Evolutionary conservation across 768 basidiomycete genomes (phyloP).

Genomic region (Jaapia argillacea): DNA sequence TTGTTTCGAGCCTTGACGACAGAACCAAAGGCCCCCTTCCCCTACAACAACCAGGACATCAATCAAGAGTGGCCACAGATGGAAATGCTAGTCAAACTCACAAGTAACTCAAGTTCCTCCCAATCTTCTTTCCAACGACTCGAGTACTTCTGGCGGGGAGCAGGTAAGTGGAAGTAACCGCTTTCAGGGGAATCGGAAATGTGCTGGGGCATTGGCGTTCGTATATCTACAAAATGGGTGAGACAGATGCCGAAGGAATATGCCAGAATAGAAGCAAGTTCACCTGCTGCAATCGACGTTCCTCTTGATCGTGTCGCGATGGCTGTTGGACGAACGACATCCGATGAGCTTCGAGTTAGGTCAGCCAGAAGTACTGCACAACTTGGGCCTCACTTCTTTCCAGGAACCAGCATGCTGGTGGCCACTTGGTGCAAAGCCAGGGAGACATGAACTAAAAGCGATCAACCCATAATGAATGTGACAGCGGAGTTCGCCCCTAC

Average conservation of each 20-base stretch:
- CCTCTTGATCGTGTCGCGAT: too few relatives aligned
- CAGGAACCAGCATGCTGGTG: constrained; percentile 47
- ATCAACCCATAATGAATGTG: too few relatives aligned
- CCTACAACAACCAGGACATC: constrained; percentile 31
- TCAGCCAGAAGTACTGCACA: too few relatives aligned
- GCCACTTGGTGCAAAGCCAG: constrained; percentile 39
- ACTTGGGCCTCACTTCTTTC: constrained; percentile 54
- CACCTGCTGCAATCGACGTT: too few relatives aligned
- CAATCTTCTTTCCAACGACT: constrained; percentile 92
- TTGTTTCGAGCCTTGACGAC: constrained; percentile 90
- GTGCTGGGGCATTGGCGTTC: constrained; percentile 37
- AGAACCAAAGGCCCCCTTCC: constrained; percentile 87
- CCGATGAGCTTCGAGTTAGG: too few relatives aligned
- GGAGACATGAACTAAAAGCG: too few relatives aligned
- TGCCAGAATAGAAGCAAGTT: too few relatives aligned
- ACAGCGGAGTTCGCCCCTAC: too few relatives aligned
- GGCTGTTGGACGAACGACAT: too few relatives aligned
- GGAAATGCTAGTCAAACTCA: constrained; percentile 22
- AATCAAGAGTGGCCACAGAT: not conserved
- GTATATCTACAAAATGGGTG: constrained; percentile 34
- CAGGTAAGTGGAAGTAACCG: constrained; percentile 47
- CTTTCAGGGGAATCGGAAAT: constrained; percentile 52
- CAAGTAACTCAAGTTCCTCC: constrained; percentile 85
- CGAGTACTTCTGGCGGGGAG: constrained; percentile 31
- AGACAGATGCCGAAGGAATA: too few relatives aligned